Base-by-base conservation (phyloP, 208 protist species). In the Trichomonas tenax region DNA sequence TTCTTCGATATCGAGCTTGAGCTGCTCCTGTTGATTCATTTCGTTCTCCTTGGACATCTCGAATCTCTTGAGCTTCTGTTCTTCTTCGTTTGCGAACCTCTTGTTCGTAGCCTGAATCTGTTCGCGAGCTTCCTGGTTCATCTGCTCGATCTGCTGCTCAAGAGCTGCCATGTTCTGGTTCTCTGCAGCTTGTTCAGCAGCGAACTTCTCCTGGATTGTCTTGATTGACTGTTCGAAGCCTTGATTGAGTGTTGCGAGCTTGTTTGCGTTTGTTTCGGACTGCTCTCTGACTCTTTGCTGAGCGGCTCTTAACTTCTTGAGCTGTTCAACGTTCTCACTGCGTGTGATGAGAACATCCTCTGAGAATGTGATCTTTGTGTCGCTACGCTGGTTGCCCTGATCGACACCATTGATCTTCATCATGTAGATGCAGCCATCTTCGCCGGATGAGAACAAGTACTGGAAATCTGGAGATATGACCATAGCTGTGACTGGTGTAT, bases 341-440 rank as follows among this genome's bases (percentile, higher is more conserved):
- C 41, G 8, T 34, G 82, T 48, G 9, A 90, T 90, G 9, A 90
- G 10, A 8, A 90, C 41, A 90, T 90, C 82, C 48, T 90, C 82
- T 34, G 36, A 48, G 23, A 38, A 90, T 48, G 9, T 9, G 10
- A 90, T 90, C 41, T 90, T 17, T 48, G 82, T 17, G 48, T 90
- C 82, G 10, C 17, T 23, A 48, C 41, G 2, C 1, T 23, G 1
- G 41, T 45, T 90, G 34, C 41, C n/a, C 9, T 17, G 14, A 31
- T 90, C 82, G 10, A 10, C 41, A 8, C 41, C 41, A 90, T 10
- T 38, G 17, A 90, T 90, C 41, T 90, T 90, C 41, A 90, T 48
- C 15, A 90, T 90, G 23, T 90, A 90, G 10, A 90, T 36, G 41
- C 82, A 90, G 41, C 82, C 82, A 90, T 90, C 82, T 90, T 90